phyloP scores from a whole-genome alignment of 768 basidiomycete genomes.

The Boletus rubroflammeus region DNA sequence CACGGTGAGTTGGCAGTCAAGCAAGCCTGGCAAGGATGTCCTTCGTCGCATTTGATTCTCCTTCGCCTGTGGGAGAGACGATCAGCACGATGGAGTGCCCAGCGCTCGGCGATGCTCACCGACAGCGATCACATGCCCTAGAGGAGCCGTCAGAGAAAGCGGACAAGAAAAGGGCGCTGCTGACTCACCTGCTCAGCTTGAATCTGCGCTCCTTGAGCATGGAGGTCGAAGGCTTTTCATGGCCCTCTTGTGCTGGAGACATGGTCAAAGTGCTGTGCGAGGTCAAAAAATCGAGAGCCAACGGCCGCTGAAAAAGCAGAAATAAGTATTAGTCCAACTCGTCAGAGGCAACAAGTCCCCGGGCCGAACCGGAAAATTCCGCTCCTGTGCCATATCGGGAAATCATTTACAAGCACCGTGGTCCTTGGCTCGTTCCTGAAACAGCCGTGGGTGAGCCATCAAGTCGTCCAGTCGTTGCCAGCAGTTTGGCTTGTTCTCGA shows the following conservation, averaged over 20 bases:
- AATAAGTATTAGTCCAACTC: slow-evolving; percentile 29
- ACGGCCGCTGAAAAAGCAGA: slow-evolving; percentile 1
- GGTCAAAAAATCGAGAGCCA: slow-evolving; percentile 8
- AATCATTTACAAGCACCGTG: slow-evolving; percentile 11
- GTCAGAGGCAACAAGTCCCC: slow-evolving; percentile 10
- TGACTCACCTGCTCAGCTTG: slow-evolving; percentile 75
- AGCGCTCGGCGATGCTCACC: slow-evolving; percentile 47
- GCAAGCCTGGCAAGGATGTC: slow-evolving; percentile 86
- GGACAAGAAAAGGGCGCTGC: not conserved
- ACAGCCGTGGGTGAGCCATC: slow-evolving; percentile 19
- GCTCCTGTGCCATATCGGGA: slow-evolving; percentile 26
- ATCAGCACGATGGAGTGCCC: not conserved
- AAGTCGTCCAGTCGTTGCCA: slow-evolving; percentile 7
- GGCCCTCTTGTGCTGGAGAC: slow-evolving; percentile 33
- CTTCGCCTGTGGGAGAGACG: slow-evolving; percentile 49
- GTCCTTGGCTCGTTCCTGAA: slow-evolving; percentile 25
- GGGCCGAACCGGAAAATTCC: slow-evolving; percentile 30
- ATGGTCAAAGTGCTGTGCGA: slow-evolving; percentile 14
- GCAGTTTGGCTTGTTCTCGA: slow-evolving; percentile 15
- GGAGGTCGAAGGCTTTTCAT: slow-evolving; percentile 45
- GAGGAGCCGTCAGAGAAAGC: slow-evolving; percentile 10
- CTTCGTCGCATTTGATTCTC: slow-evolving; percentile 86
- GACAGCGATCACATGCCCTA: slow-evolving; percentile 88
- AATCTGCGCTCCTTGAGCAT: slow-evolving; percentile 79
- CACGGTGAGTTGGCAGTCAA: slow-evolving; percentile 78